Base-by-base conservation (phyloP, 306 rosid species). In the Cucurbita maxima region DNA sequence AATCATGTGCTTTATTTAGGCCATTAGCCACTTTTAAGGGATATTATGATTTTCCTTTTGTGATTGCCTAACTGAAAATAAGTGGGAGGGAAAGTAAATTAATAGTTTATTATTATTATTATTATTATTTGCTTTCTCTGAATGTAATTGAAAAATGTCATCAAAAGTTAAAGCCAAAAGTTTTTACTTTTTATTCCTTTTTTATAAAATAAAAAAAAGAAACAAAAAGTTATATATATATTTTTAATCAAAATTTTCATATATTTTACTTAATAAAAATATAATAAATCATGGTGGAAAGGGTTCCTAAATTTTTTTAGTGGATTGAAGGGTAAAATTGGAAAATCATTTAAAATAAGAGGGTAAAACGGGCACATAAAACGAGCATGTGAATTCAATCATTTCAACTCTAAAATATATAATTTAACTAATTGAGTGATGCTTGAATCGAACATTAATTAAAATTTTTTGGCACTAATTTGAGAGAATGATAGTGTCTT, bases 401-500 rank as follows among this genome's bases (percentile, higher is more conserved):
- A 25, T 25, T 25, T 25, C 30, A 25, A 25, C 30, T 25, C 3
- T 1, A 25, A 30, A 30, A 30, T 30, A 30, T 30, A 30, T 30
- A 30, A 30, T 30, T 30, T 30, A 30, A 30, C 34, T 30, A 30
- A 25, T 25, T 25, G 25, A 25, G 1, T 25, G 1, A 25, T 25
- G 25, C 2, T 25, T 25, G 25, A 25, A 25, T 25, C 0, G 1
- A 22, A 0, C 0, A 22, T 22, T 22, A 22, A 22, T 22, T n/a
- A n/a, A n/a, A n/a, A n/a, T n/a, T n/a, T n/a, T n/a, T n/a, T 22
- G 22, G 22, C 0, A 30, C 34, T 30, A 30, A 30, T 30, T 30
- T 3, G 34, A 30, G 34, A 30, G 41, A 60, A 75, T 75, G 66
- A 80, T 77, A 10, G 19, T 52, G 58, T 83, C 88, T 53, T 94